Evolutionary conservation across 768 basidiomycete species (phyloP), one percentile per base, ranked within the genome.

Genomic region (Tylopilus cervinicoccineus): DNA sequence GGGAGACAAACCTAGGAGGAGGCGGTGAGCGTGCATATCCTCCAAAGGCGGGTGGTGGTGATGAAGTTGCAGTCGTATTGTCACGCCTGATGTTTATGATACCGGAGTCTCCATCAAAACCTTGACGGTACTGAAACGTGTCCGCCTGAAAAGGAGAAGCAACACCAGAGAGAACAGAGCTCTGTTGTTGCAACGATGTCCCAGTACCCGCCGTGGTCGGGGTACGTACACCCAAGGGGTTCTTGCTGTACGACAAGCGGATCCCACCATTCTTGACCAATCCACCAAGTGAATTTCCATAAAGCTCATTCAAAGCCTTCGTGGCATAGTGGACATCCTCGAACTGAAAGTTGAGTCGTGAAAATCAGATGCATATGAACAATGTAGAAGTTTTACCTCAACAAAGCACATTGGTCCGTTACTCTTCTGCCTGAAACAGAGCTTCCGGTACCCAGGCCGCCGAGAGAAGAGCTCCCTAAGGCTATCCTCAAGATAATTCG

Each of bases 381-480:
- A 38, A 31, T 6, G 39, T 6, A 43, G 39, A 23, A 53, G 60
- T 55, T 65, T 22, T 59, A 93, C 91, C 83, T 99, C 96, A 38
- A 98, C 93, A 66, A 98, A 98, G 68, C 96, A 98, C 94, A 98
- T 98, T 8, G 95, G 95, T 1, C 96, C 94, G 59, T 94, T 94
- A 65, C 81, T 90, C 73, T 99, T 99, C 62, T 95, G 93, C 45
- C 94, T 77, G 74, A 93, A 98, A 61, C 86, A 93, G 53, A 99
- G 77, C 59, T 94, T 88, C 49, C 91, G 86, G 70, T 84, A 99
- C 3, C 96, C 96, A 4, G 81, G 78, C 36, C 84, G 86, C 26
- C 74, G 74, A 24, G 79, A 76, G 67, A 99, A 99, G 39, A 96
- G 71, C 32, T 84, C 82, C 48, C 92, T 77, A 22, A 99, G 74